Percentiles rank a stretch among this genome's conserved stretches.
Evolutionary conservation across 2,329 filamentous ascomycete genomes (phyloP).

Genomic region (Stachybotrys chlorohalonatus): DNA sequence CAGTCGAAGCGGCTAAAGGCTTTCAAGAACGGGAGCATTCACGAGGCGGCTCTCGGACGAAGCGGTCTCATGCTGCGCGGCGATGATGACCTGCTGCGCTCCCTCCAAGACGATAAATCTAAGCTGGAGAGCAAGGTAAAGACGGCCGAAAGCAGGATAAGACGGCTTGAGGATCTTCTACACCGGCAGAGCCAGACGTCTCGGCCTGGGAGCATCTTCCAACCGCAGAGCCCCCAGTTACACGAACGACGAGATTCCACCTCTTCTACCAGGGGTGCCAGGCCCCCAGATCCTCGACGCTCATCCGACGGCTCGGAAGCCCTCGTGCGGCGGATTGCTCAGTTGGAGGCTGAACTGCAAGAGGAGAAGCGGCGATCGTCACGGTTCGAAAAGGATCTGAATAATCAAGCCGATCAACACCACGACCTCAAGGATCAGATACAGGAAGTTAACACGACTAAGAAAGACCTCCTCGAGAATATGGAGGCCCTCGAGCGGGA

Average conservation of each 20-base stretch:
- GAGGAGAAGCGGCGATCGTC: conserved; percentile 61
- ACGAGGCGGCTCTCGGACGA: conserved; percentile 80
- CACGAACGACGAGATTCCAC: conserved; percentile 41
- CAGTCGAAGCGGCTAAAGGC: conserved; percentile 81
- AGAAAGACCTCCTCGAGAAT: conserved; percentile 88
- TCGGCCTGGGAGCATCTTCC: conserved; percentile 48
- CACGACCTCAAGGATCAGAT: conserved; percentile 59
- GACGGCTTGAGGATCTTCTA: conserved; percentile 83
- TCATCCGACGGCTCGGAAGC: conserved; percentile 39
- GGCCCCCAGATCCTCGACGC: conserved; percentile 32
- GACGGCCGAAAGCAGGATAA: conserved; percentile 81
- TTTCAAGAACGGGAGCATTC: conserved; percentile 93
- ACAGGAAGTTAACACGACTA: conserved; percentile 82
- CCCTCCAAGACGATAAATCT: conserved; percentile 73
- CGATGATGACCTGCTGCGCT: conserved; percentile 73
- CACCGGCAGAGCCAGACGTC: conserved; percentile 67
- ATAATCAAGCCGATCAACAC: conserved; percentile 45
- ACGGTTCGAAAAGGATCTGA: conserved; percentile 61
- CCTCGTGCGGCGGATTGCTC: conserved; percentile 39
- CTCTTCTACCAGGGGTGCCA: conserved; percentile 37
- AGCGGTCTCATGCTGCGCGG: conserved; percentile 78
- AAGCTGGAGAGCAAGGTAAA: conserved; percentile 65
- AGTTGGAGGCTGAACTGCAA: conserved; percentile 71
- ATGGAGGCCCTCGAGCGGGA: conserved; percentile 88
- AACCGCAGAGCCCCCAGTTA: conserved; percentile 33